Base-by-base conservation (phyloP, 768 basidiomycete genomes). In the Boletus vermiculosoides region DNA sequence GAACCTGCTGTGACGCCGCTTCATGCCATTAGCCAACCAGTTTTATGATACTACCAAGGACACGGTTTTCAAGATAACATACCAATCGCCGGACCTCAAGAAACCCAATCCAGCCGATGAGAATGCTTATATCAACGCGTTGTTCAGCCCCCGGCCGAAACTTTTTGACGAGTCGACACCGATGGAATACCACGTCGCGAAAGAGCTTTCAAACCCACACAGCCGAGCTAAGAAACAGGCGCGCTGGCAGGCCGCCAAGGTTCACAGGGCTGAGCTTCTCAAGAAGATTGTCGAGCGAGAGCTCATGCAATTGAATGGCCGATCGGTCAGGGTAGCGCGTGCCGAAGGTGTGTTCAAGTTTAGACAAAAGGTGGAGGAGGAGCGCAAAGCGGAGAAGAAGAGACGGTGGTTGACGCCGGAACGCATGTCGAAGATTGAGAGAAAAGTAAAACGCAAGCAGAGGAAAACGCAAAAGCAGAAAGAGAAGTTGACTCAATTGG, bases 181-280 rank as follows among this genome's bases (percentile, higher is more conserved):
- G 13, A 78, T 90, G 57, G 92, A 94, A 67, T 66, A 80, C 23
- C 83, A 83, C 65, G 72, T 94, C 55, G 67, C 75, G 45, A 80
- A 80, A 58, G 92, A 94, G 65, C 81, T 94, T 39, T 79, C 88
- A 28, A 92, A 92, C 70, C 90, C 90, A 25, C 87, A 92, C 66
- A 84, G 88, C 13, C 85, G 89, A 20, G 88, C 90, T 10, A 92
- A 90, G 77, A 92, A 89, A 70, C 85, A 88, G 64, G 76, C 77
- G 48, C 83, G 92, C 60, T 93, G 88, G 87, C 83, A 88, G 69
- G 77, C 76, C 5, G 80, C 78, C 61, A 78, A 80, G 60, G 62
- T 68, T 18, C 74, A 78, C 59, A 79, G 78, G 66, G 75, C 78
- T 44, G 70, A 72, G 20, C 73, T 88, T 52, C 75, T 87, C 46